Base-by-base conservation (phyloP, 1,284 basidiomycete genomes). In the Laetiporus sulphureus region DNA sequence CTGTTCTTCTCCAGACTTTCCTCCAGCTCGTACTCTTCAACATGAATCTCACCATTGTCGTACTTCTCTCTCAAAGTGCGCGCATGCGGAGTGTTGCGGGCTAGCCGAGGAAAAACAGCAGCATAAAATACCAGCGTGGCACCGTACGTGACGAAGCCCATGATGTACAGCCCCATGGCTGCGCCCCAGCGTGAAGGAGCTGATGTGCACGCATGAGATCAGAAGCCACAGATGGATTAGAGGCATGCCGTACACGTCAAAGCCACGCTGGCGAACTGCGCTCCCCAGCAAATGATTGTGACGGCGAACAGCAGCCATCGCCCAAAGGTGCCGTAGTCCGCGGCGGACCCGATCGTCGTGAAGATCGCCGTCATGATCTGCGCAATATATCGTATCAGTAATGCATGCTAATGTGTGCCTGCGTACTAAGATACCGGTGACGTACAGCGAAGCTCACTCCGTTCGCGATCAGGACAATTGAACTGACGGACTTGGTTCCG, bases 1-100 rank as follows among this genome's bases (percentile, higher is more conserved):
- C 83, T 68, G 55, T 90, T 92, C 68, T 89, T 86, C 64, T 90
- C 82, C 38, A 92, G 56, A 41, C 80, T 84, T 55, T 91, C 88
- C 53, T 89, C 83, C 4, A 55, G 54, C 54, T 88, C 86, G 53
- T 86, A 89, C 50, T 76, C 78, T 38, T 81, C 80, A 3, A 65
- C 59, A 0, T 67, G 56, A n/a, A 79, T 75, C 50, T 80, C 71
- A 0, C 82, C 79, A 1, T 62, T 63, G 38, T 81, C 76, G 47
- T 77, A 77, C 54, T 72, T 74, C 44, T 74, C 73, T 35, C 73
- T 68, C 5, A 87, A 63, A 6, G 59, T 60, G 19, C 83, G 75
- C 20, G 88, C 67, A 51, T 79, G 83, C 1, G 75, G 64, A 1
- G 90, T 83, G 57, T 91, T 89, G 11, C 88, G 71, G 0, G 90